These are phyloP conservation scores for Hypsizygus marmoreus DNA, from an alignment of 768 basidiomycete genomes.

Conservation along the genomic window DNA sequence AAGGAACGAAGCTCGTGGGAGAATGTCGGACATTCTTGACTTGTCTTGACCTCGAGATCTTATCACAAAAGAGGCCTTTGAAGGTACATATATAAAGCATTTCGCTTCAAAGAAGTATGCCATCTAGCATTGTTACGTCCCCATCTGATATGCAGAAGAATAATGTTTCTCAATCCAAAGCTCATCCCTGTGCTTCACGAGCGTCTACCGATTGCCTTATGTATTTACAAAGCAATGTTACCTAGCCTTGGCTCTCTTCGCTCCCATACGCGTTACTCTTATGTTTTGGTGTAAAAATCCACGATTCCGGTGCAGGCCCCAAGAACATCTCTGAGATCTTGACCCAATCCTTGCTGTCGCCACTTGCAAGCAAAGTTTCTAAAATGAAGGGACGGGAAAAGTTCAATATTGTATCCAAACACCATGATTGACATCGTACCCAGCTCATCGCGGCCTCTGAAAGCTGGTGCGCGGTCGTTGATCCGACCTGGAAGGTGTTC, in stretches of 20 bases:
- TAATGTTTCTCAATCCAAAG: no score
- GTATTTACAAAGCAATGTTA: neutral
- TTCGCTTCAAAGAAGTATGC: no score
- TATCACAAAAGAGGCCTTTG: no score
- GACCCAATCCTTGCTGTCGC: constrained; percentile 84
- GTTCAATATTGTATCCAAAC: neutral
- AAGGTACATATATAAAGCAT: no score
- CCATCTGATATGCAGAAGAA: no score
- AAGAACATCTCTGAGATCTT: constrained; percentile 95
- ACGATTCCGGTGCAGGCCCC: constrained; percentile 80
- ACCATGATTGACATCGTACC: constrained; percentile 46
- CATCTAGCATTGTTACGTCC: no score
- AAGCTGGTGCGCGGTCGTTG: constrained; percentile 91
- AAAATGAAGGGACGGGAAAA: neutral
- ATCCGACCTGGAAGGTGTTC: constrained; percentile 79
- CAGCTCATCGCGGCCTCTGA: constrained; percentile 84
- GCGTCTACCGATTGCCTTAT: no score
- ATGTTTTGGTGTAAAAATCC: constrained; percentile 91
- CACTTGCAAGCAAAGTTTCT: constrained; percentile 86
- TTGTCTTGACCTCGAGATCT: no score
- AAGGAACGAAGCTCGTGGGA: no score
- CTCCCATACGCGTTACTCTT: constrained; percentile 84
- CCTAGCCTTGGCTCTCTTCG: constrained; percentile 56
- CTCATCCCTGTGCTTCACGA: no score
- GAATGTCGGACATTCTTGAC: no score